Evolutionary conservation across 345 rosid species (phyloP), one percentile per base, ranked within the genome.

Genomic region (Lepidium aucheri): DNA sequence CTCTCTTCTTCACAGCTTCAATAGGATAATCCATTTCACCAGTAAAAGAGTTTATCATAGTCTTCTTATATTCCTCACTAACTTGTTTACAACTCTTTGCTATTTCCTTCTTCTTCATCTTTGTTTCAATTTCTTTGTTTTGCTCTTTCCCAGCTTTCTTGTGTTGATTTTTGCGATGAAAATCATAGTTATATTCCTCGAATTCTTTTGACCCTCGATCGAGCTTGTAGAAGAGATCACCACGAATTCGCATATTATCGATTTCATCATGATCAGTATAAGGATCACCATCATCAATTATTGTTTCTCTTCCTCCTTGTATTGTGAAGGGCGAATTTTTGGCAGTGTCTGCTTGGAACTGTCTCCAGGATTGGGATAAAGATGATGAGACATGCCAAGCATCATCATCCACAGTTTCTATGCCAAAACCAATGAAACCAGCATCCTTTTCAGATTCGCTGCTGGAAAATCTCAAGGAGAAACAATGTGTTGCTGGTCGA

Each of bases 211-310:
- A 88, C 9, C 78, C 80, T 49, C 75, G 74, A 41, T 94, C 99
- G 4, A 88, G 84, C 72, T 94, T 90, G 74, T 76, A 88, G 57
- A 88, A 94, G 39, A 94, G 97, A 74, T 81, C 79, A 22, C 96
- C 90, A 2, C 84, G 86, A 24, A 88, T 63, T 60, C 91, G 88
- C 96, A 90, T 84, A 59, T 80, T 83, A 76, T 86, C 96, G 40
- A 92, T 79, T 54, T 82, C 91, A 35, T 87, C 93, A 15, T 84
- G 80, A 72, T 87, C 87, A 36, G 30, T 68, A 53, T 73, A 85
- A 56, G 32, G 69, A 57, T 71, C 83, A 50, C 50, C 81, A 57
- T 46, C 42, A 20, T 74, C 69, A 26, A 14, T 13, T 8, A 53
- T 11, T 12, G 63, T 12, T 64, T 44, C 74, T 65, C 32, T 3